Conservation (phyloP, 2,329 filamentous ascomycete genomes). For the Atkinsonella texensis region DNA sequence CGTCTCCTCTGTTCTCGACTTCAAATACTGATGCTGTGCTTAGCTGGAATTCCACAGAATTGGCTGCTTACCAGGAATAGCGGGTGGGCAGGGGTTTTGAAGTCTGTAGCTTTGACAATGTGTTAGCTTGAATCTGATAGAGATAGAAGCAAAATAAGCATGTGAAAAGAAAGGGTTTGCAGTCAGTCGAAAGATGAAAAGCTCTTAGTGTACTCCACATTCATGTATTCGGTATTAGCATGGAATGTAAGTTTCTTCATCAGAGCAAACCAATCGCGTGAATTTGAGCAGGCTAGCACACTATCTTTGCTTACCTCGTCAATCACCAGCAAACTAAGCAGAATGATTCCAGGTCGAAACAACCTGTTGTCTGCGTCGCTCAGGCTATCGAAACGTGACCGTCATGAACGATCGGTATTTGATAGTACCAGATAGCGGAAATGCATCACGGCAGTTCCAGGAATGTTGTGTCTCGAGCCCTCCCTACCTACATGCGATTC, state of each 20-base stretch:
- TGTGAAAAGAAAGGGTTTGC: conserved; percentile 17
- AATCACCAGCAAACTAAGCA: background rate
- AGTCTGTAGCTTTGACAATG: background rate
- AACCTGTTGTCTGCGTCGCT: conserved; percentile 4
- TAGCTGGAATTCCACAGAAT: conserved; percentile 31
- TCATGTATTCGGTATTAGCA: conserved; percentile 59
- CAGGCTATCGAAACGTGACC: conserved; percentile 23
- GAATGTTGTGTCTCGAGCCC: background rate
- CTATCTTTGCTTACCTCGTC: conserved; percentile 14
- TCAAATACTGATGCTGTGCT: conserved; percentile 10
- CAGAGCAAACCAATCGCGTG: conserved; percentile 28
- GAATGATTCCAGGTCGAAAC: background rate
- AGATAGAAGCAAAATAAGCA: conserved; percentile 12
- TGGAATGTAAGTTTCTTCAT: conserved; percentile 61
- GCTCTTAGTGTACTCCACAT: conserved; percentile 59
- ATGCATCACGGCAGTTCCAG: conserved; percentile 23
- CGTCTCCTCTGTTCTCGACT: background rate
- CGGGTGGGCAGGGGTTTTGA: background rate
- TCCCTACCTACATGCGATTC: background rate
- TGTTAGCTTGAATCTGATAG: conserved; percentile 7
- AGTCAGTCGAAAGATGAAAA: conserved; percentile 81
- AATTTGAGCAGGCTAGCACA: background rate
- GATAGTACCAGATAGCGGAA: conserved; percentile 30
- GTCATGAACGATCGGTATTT: conserved; percentile 32
- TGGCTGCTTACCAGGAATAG: conserved; percentile 40